A percentile compares a stretch with the other conserved stretches of the same genome.
Evolutionary conservation across 768 basidiomycete species (phyloP).

Genomic region (Tulasnella sp.): DNA sequence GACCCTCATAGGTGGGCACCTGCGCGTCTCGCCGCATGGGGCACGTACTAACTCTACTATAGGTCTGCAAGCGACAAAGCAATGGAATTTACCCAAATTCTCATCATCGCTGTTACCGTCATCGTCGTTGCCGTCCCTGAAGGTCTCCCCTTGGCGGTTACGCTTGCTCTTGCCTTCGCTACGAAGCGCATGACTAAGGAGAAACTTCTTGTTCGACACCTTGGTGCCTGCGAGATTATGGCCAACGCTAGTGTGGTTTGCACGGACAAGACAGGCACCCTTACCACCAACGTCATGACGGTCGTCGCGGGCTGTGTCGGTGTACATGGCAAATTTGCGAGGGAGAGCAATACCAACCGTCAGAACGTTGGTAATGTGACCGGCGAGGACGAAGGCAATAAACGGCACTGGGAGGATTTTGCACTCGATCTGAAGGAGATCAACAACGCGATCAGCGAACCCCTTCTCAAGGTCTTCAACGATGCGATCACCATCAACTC

Average conservation of each 20-base stretch:
- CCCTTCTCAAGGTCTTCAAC: slow-evolving; percentile 59
- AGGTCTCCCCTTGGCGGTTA: slow-evolving; percentile 91
- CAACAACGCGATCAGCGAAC: slow-evolving; percentile 46
- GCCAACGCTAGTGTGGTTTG: slow-evolving; percentile 93
- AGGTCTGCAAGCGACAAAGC: slow-evolving; percentile 73
- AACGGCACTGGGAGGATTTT: slow-evolving; percentile 56
- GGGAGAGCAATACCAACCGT: slow-evolving; percentile 53
- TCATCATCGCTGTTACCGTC: slow-evolving; percentile 91
- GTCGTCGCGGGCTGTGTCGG: slow-evolving; percentile 95
- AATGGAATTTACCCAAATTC: slow-evolving; percentile 79
- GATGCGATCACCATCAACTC: slow-evolving; percentile 83
- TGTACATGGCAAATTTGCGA: slow-evolving; percentile 88
- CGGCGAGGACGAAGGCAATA: slow-evolving; percentile 17
- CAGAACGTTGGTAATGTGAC: slow-evolving; percentile 51
- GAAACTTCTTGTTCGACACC: slow-evolving; percentile 87
- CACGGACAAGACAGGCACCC: slow-evolving; percentile 93
- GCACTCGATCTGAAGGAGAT: slow-evolving; percentile 70
- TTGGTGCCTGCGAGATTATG: slow-evolving; percentile 98
- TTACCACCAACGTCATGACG: slow-evolving; percentile 91
- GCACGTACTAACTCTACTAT: slow-evolving; percentile 11
- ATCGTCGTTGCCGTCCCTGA: slow-evolving; percentile 82
- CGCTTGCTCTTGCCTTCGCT: slow-evolving; percentile 90
- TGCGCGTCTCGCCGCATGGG: neutral
- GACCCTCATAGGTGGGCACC: slow-evolving; percentile 43
- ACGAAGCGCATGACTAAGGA: slow-evolving; percentile 97